Evolutionary conservation across 768 basidiomycete genomes (phyloP), one percentile per base, ranked within the genome.

Genomic region (Pilatotrama ljubarskyi): DNA sequence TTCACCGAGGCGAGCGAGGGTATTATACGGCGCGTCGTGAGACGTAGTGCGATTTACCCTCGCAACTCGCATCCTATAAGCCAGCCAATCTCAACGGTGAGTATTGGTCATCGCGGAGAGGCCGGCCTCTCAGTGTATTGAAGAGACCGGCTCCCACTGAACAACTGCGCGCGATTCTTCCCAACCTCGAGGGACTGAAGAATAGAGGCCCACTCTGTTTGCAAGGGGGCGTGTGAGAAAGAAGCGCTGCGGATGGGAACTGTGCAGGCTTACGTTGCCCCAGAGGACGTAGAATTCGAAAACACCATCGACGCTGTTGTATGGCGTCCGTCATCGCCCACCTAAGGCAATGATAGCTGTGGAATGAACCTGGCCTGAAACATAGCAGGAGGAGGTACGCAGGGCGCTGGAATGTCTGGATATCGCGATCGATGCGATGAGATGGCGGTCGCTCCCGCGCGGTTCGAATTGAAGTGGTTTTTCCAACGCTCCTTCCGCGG

Each of bases 221-320:
- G 37, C 26, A 8, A 49, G 26, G 29, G 10, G 38, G 35, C 49
- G 60, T 61, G 60, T 56, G 60, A 61, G 60, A 56, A 51, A 46
- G 50, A 51, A 46, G 49, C 41, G 49, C 37, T 25, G 48, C 40
- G 26, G 32, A 50, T 61, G 60, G 51, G 60, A 61, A 61, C 41
- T 18, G 37, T 17, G 32, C 26, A 24, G 36, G 49, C 54, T 46
- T 44, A 55, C 59, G 7, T 4, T 50, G 44, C 38, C 17, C 26
- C 20, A 14, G 32, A 15, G 14, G 26, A 38, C 49, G 20, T 20
- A 14, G 10, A n/a, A n/a, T n/a, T n/a, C n/a, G n/a, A 26, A 26
- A 25, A 29, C 22, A 48, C 15, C 26, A 32, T 5, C 29, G 29
- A 32, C 29, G 10, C 29, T 32, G 29, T 10, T 32, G 29, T 32